Base-by-base conservation (phyloP, 495 filamentous ascomycete genomes). In the Penicillium ochrochloron region DNA sequence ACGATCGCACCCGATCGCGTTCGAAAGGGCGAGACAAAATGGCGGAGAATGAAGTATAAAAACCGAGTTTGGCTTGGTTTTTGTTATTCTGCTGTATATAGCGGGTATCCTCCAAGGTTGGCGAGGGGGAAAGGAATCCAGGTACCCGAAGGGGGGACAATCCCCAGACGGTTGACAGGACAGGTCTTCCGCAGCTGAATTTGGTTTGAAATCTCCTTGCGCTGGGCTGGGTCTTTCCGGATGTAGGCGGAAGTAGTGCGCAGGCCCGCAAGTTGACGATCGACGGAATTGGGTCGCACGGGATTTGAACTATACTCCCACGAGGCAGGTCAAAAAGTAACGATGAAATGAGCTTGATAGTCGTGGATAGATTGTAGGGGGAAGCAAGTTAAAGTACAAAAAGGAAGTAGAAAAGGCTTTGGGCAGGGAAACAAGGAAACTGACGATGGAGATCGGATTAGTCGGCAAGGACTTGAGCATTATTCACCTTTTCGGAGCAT, bases 211-310 rank as follows among this genome's bases (percentile, higher is more conserved):
- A 59, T 35, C 11, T 53, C 64, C 33, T 34, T 50, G 46, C 33
- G 48, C 48, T 51, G 56, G 25, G 46, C 17, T 39, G 44, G 44
- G 42, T n/a, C 42, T 48, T 48, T 60, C 41, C 62, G 66, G 66
- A 68, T 56, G 53, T 35, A 64, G 66, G 19, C 62, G 66, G 66
- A 65, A 65, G 44, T 50, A 65, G 44, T 50, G 48, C 44, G 56
- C 54, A 56, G 62, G 62, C 51, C 61, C 15, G 29, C 33, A 11
- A 56, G n/a, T 17, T 34, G 19, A 5, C 12, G 53, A 56, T 56
- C 53, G 53, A 56, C 29, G 33, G n/a, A 34, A 19, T 56, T 15
- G 53, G 9, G 31, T 23, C 17, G 8, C 33, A 12, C 31, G 31
- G 53, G 33, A 21, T 37, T 7, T 11, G 11, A 4, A 48, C 44